phyloP scores from a whole-genome alignment of 371 early-diverging fungal genomes.

The Lichtheimia corymbifera region DNA sequence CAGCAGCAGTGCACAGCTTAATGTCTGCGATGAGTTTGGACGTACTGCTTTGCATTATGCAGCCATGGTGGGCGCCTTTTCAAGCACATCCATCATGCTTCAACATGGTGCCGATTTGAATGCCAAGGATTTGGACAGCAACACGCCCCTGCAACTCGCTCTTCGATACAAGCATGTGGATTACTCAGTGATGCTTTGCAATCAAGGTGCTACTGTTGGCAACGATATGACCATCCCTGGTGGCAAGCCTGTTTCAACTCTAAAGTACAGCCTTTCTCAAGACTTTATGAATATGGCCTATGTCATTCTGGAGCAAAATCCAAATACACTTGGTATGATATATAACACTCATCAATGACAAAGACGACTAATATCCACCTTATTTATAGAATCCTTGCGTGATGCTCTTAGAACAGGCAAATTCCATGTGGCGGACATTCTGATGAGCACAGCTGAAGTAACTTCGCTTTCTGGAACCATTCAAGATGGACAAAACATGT shows the following conservation, averaged over 20 bases:
- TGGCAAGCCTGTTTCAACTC: constrained; percentile 30
- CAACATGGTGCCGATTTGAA: constrained; percentile 37
- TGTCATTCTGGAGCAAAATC: constrained; percentile 46
- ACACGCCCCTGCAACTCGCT: constrained; percentile 51
- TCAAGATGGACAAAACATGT: constrained; percentile 33
- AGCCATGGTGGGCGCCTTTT: constrained; percentile 57
- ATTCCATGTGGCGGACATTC: constrained; percentile 54
- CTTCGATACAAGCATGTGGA: constrained; percentile 53
- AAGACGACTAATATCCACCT: neutral
- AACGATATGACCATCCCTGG: constrained; percentile 27
- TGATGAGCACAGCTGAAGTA: constrained; percentile 29
- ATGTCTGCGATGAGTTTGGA: constrained; percentile 37
- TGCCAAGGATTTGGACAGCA: constrained; percentile 50
- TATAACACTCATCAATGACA: neutral
- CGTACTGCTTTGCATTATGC: constrained; percentile 66
- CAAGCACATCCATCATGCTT: constrained; percentile 49
- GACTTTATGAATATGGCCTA: constrained; percentile 59
- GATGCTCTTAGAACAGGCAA: constrained; percentile 52
- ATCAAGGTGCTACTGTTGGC: constrained; percentile 38
- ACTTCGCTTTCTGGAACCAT: constrained; percentile 13
- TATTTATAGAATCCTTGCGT: constrained; percentile 30
- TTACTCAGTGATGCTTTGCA: constrained; percentile 55
- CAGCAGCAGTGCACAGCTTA: constrained; percentile 20
- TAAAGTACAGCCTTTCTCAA: constrained; percentile 40
- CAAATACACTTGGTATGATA: constrained; percentile 31